Base-by-base conservation (phyloP, 2,329 filamentous ascomycete genomes). In the Blastomyces percursus region DNA sequence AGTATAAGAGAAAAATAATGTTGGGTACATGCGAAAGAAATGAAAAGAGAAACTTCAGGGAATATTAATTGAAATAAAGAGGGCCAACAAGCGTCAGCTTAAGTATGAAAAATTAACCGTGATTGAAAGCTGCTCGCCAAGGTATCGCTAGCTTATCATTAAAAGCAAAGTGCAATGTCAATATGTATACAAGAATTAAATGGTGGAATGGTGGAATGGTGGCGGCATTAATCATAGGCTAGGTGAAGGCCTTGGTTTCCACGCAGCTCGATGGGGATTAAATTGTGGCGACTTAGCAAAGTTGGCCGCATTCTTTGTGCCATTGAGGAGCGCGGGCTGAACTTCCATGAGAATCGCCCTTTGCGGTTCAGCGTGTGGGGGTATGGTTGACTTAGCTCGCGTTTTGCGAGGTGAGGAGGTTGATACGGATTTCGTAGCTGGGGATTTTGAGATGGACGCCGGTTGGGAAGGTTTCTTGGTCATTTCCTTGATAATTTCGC, bases 401-500 rank as follows among this genome's bases (percentile, higher is more conserved):
- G 32, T 57, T 55, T 62, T 65, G 62, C 66, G 62, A 30, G 67
- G 60, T 19, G 64, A 65, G 27, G 35, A 55, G 16, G 44, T 51
- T 40, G 35, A 38, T n/a, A 40, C 40, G 7, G 32, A 38, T 59
- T 40, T 38, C 16, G 61, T 30, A 51, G 24, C 50, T 50, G 50
- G 30, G 48, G 60, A 62, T 21, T 48, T 40, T n/a, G 70, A 7
- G 12, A 48, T 64, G 14, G 71, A 56, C 5, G 68, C 30, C 24
- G 62, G 64, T n/a, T 68, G n/a, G 32, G 64, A 44, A 32, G 67
- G 46, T 32, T 68, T 69, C 44, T 67, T 66, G 68, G 76, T 81
- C 61, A 80, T 73, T 0, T 86, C 82, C 65, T 84, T 88, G 67
- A 95, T 75, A 50, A 96, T 86, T 0, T 88, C 82, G 14, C 81